phyloP scores from a whole-genome alignment of 2,329 filamentous ascomycete species.

The Sclerotinia nivalis region DNA sequence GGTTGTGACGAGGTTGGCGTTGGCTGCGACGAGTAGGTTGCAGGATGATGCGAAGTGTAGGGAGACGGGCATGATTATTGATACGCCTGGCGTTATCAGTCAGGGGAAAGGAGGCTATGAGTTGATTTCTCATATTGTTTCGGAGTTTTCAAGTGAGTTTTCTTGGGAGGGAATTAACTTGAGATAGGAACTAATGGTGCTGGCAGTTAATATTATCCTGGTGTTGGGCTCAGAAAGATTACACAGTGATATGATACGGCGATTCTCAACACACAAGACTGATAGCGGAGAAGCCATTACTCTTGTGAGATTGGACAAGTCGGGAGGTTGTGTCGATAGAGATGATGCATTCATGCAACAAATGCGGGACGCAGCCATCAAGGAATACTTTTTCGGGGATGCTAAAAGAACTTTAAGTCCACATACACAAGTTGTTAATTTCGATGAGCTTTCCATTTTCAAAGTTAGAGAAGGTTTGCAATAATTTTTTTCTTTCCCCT shows the following conservation, averaged over 20 bases:
- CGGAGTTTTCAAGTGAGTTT: conserved; percentile 59
- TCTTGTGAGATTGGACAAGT: conserved; percentile 79
- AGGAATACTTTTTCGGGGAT: conserved; percentile 93
- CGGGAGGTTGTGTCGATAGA: conserved; percentile 78
- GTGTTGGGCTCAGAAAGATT: conserved; percentile 79
- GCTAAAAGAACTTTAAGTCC: conserved; percentile 76
- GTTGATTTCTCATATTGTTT: conserved; percentile 75
- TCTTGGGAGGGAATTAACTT: not conserved
- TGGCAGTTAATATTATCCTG: conserved; percentile 72
- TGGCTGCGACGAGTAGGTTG: conserved; percentile 75
- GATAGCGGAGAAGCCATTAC: conserved; percentile 66
- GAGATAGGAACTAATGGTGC: not conserved
- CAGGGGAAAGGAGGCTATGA: conserved; percentile 70
- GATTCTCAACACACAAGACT: conserved; percentile 60
- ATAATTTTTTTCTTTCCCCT: not conserved
- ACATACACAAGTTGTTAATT: conserved; percentile 82
- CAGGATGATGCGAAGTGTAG: conserved; percentile 72
- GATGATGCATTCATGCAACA: conserved; percentile 74
- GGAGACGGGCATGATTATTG: conserved; percentile 78
- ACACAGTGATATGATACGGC: conserved; percentile 70
- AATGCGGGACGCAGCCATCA: conserved; percentile 73
- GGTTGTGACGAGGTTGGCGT: conserved; percentile 72
- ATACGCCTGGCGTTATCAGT: conserved; percentile 72
- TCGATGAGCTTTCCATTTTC: conserved; percentile 73
- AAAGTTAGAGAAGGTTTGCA: conserved; percentile 59